These are phyloP conservation scores for Aegilops sharonensis DNA, from an alignment of 176 grass and related monocot species.

Conservation along the genomic window DNA sequence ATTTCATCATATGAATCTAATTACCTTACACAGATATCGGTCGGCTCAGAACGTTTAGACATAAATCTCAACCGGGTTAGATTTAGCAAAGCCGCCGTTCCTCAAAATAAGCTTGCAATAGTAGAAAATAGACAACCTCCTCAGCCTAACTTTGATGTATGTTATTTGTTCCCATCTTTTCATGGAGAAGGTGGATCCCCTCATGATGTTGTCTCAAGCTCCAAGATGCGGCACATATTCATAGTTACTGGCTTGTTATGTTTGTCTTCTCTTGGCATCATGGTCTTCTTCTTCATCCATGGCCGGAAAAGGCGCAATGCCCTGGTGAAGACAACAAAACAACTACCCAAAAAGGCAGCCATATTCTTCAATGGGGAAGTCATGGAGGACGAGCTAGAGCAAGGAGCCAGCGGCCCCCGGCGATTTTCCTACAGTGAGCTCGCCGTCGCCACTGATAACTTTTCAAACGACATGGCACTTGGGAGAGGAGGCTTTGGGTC, in stretches of 20 bases:
- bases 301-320: conserved; percentile 35
- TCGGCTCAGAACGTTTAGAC: no score
- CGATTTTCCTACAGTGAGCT: not conserved
- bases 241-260: not conserved
- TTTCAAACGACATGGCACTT: not conserved
- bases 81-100: not conserved
- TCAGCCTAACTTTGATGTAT: not conserved
- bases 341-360: not conserved
- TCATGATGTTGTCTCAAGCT: not conserved
- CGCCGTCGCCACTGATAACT: not conserved
- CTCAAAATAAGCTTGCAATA: not conserved
- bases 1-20: no score
- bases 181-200: not conserved
- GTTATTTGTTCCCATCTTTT: not conserved
- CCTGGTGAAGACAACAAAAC: not conserved
- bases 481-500: not conserved
- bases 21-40: no score
- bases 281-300: conserved; percentile 30
- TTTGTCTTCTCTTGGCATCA: not conserved
- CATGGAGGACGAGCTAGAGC: not conserved
- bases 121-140: not conserved
- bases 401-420: not conserved
- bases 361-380: not conserved
- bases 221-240: not conserved
- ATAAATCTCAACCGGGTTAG: no score